Percentiles rank a stretch among this genome's conserved stretches.
These are phyloP conservation scores for Didymellaceae sp. DNA, from an alignment of 2,329 filamentous ascomycete genomes.

Conservation along the genomic window DNA sequence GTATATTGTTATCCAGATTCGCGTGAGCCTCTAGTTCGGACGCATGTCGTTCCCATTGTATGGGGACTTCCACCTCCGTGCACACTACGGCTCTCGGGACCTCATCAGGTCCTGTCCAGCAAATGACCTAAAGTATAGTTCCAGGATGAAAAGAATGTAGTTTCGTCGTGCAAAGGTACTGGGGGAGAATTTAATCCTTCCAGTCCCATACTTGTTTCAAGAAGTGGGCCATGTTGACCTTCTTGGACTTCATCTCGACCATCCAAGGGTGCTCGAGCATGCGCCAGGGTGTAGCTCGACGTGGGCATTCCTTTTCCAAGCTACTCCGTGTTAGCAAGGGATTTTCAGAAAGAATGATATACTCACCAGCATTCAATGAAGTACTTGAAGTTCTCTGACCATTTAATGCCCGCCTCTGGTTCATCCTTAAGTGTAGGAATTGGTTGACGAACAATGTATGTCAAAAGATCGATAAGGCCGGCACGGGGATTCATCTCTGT, in stretches of 20 bases:
- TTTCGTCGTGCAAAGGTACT: conserved; percentile 10
- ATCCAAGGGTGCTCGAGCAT: conserved; percentile 99
- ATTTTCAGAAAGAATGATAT: background rate
- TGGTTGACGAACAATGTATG: conserved; percentile 94
- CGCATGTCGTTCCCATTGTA: background rate
- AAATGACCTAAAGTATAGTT: conserved; percentile 41
- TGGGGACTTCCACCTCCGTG: background rate
- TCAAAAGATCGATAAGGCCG: conserved; percentile 91
- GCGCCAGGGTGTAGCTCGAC: conserved; percentile 93
- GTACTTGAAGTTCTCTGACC: conserved; percentile 98
- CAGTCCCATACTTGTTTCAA: conserved; percentile 96
- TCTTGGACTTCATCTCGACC: conserved; percentile 92
- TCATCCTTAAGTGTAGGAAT: conserved; percentile 97
- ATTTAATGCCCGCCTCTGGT: conserved; percentile 84
- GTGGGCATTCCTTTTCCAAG: conserved; percentile 87
- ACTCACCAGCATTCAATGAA: conserved; percentile 99
- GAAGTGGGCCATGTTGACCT: conserved; percentile 97
- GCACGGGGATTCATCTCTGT: conserved; percentile 94
- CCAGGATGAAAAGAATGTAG: conserved; percentile 27
- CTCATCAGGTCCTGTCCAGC: conserved; percentile 43
- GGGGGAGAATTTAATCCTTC: conserved; percentile 65
- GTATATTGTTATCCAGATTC: conserved; percentile 6
- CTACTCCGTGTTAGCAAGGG: conserved; percentile 57
- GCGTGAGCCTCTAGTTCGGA: conserved; percentile 1
- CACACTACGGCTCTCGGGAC: background rate